These are phyloP conservation scores for Hypoxylon sp. DNA, from an alignment of 2,329 filamentous ascomycete genomes.

Conservation along the genomic window DNA sequence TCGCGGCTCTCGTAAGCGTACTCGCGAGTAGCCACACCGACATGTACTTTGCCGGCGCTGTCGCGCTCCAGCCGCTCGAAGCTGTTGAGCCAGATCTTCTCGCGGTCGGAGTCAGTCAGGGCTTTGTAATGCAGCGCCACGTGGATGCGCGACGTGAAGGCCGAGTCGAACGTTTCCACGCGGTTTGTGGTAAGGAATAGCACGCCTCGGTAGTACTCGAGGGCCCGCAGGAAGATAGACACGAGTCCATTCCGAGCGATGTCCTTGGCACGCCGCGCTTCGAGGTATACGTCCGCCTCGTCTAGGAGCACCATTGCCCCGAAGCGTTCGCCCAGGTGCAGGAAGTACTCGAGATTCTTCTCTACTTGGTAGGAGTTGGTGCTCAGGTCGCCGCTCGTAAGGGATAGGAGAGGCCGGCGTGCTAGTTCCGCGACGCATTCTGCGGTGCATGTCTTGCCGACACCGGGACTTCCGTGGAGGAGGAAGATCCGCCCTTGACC, in stretches of 20 bases:
- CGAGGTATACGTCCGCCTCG: slow-evolving; percentile 73
- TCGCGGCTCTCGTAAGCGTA: slow-evolving; percentile 58
- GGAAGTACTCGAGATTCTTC: slow-evolving; percentile 62
- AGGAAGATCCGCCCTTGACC: slow-evolving; percentile 66
- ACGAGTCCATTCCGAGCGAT: slow-evolving; percentile 64
- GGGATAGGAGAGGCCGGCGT: slow-evolving; percentile 65
- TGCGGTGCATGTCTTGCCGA: slow-evolving; percentile 71
- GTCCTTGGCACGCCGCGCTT: slow-evolving; percentile 62
- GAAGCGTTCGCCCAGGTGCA: slow-evolving; percentile 65
- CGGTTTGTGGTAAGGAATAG: slow-evolving; percentile 67
- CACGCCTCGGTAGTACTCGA: slow-evolving; percentile 67
- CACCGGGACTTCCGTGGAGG: slow-evolving; percentile 67
- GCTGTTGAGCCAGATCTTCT: slow-evolving; percentile 62
- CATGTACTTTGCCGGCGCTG: slow-evolving; percentile 56
- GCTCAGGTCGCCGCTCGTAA: slow-evolving; percentile 66
- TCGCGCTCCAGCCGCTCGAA: slow-evolving; percentile 63
- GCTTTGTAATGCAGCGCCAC: slow-evolving; percentile 63
- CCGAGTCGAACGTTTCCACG: slow-evolving; percentile 63
- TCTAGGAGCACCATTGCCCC: slow-evolving; percentile 69
- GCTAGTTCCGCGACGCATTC: slow-evolving; percentile 68
- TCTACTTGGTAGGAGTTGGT: slow-evolving; percentile 59
- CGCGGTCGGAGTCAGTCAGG: slow-evolving; percentile 60
- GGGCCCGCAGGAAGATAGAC: slow-evolving; percentile 64
- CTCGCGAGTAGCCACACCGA: slow-evolving; percentile 57
- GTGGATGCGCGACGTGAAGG: slow-evolving; percentile 66